Base-by-base conservation (phyloP, 2,329 filamentous ascomycete genomes). In the Penicillium palitans region DNA sequence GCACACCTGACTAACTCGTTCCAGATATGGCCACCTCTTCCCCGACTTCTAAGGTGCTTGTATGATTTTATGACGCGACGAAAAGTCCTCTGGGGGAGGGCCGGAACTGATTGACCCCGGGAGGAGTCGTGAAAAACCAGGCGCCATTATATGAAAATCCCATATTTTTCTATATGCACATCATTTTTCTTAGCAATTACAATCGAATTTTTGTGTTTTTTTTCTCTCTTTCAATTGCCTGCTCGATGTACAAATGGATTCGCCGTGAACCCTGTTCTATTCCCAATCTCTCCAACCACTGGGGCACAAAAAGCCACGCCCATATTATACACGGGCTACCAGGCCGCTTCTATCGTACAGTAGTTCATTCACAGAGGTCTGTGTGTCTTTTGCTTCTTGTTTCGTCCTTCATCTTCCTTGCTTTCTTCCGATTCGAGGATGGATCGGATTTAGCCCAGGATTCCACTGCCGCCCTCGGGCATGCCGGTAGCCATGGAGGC, bases 21-120 rank as follows among this genome's bases (percentile, higher is more conserved):
- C 42, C 67, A 91, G 89, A 72, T 87, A 87, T 68, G 89, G 88
- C 48, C 84, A 91, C 73, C 75, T 91, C 65, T 93, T 93, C 79
- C 81, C 81, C 55, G 90, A 92, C 71, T 92, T 92, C 73, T 91
- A 79, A 82, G 52, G 59, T 62, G 61, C 54, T 62, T 66, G 65
- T 67, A 70, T 61, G 65, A 72, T 64, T 64, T 66, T 64, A 72
- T 70, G 67, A 73, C 61, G 67, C 65, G 65, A 72, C 68, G 65
- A 72, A 62, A 59, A 64, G 62, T 63, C 63, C 67, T 41, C 52
- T 46, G 44, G 60, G 55, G 52, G 53, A 55, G 60, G 56, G 55
- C 60, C 59, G 57, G 57, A 63, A 52, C 57, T 64, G 58, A 62
- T 59, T 64, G 57, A 61, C 55, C 59, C 53, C 44, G 63, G 61